Base-by-base conservation (phyloP, 1,139 yeast species). In the Kluyveromyces marxianus region DNA sequence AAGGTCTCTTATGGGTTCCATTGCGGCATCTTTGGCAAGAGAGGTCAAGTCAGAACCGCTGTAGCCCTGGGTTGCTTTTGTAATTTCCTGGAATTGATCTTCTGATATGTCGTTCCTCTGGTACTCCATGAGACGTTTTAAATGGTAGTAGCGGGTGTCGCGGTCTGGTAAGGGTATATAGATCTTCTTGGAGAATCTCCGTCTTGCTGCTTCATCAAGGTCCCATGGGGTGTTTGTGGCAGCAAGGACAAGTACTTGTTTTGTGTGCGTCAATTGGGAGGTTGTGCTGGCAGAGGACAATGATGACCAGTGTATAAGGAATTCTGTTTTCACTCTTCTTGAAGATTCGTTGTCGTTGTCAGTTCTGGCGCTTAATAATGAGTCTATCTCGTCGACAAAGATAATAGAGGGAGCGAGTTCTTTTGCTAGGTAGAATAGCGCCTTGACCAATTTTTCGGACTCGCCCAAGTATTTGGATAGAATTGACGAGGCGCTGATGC, bases 161-260 rank as follows among this genome's bases (percentile, higher is more conserved):
- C 64, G 73, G 53, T 79, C 84, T 0, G 86, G 85, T 37, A 80
- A 64, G n/a, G 85, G 84, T 44, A 80, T 78, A 57, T 79, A 78
- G 44, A 77, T 75, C 47, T 84, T 67, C 55, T 79, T 71, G 3
- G 78, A 77, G 57, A 80, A 80, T 50, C 85, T 66, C 60, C 84
- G 69, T 56, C 84, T 67, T 3, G 84, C 83, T 1, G 84, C 84
- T 52, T 79, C 84, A 61, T 79, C 85, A 50, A 80, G 79, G 10
- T 78, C 72, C 86, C 86, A 80, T 1, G 86, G 86, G 46, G 79
- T 60, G 56, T 79, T 79, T 2, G 85, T 79, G 1, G 85, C 84
- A 3, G 83, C 84, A 32, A 79, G 59, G 6, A 80, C 79, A 29
- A 79, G 66, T 0, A 79, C 84, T 44, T 67, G 69, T 25, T 48